Conservation (phyloP, 2,329 filamentous ascomycete species). For the Aspergillus thermomutatus region DNA sequence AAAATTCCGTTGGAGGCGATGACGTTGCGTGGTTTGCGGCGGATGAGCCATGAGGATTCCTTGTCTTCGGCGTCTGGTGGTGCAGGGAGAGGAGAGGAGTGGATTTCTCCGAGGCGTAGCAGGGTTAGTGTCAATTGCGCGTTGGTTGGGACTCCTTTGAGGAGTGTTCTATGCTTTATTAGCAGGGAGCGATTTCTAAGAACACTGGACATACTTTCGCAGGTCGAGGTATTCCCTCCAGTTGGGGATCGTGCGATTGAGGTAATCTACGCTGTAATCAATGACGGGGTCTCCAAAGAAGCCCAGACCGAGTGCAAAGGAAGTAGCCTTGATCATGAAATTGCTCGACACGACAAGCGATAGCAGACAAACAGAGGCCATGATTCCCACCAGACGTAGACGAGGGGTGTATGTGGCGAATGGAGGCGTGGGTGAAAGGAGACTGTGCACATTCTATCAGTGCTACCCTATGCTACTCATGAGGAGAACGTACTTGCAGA, state of each 20-base stretch:
- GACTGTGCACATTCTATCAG: slow-evolving; percentile 32
- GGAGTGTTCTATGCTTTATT: slow-evolving; percentile 53
- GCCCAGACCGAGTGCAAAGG: slow-evolving; percentile 64
- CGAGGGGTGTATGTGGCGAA: slow-evolving; percentile 56
- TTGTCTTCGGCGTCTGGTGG: slow-evolving; percentile 46
- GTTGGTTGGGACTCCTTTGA: slow-evolving; percentile 81
- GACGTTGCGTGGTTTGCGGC: slow-evolving; percentile 49
- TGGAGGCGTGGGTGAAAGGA: slow-evolving; percentile 60
- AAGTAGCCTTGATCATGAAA: slow-evolving; percentile 62
- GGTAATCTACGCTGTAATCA: slow-evolving; percentile 52
- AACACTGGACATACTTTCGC: slow-evolving; percentile 48
- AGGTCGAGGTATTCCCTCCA: slow-evolving; percentile 76
- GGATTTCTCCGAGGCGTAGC: slow-evolving; percentile 75
- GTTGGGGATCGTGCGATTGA: slow-evolving; percentile 54
- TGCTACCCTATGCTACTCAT: neutral
- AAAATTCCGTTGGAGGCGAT: slow-evolving; percentile 38
- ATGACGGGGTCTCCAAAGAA: slow-evolving; percentile 81
- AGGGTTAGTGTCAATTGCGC: slow-evolving; percentile 79
- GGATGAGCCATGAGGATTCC: slow-evolving; percentile 22
- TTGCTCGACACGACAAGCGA: slow-evolving; percentile 58
- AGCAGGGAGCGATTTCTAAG: neutral
- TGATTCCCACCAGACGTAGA: slow-evolving; percentile 52
- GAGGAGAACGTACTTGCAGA: slow-evolving; percentile 50
- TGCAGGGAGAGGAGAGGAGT: slow-evolving; percentile 73
- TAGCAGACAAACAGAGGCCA: slow-evolving; percentile 51